Evolutionary conservation across 805 yeast genomes (phyloP).

Genomic region (Spathaspora passalidarum): DNA sequence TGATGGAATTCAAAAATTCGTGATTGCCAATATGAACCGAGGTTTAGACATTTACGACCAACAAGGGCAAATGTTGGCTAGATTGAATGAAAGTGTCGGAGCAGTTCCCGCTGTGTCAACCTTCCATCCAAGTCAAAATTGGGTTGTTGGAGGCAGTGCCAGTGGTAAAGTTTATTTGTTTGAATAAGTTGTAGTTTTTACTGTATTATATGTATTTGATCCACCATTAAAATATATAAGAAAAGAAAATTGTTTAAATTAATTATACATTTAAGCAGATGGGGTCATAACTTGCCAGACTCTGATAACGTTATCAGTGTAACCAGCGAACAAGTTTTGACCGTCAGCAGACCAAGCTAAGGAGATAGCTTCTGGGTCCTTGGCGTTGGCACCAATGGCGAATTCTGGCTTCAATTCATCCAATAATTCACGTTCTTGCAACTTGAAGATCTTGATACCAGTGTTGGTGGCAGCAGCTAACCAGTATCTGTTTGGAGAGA

Average conservation of each 20-base stretch:
- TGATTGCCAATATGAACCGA: constrained; percentile 90
- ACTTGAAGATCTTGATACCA: constrained; percentile 97
- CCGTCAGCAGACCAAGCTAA: constrained; percentile 99
- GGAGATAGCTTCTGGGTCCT: constrained; percentile 97
- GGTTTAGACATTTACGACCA: constrained; percentile 79
- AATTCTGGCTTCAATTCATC: constrained; percentile 99
- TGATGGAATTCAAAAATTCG: constrained; percentile 77
- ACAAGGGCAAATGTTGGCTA: constrained; percentile 75
- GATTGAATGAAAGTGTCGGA: constrained; percentile 64
- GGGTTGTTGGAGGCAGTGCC: constrained; percentile 93
- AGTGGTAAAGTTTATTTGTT: constrained; percentile 82
- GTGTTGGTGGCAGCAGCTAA: constrained; percentile 98
- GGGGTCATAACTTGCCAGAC: constrained; percentile 99
- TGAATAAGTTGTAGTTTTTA: constrained; percentile 16
- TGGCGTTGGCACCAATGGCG: constrained; percentile 80
- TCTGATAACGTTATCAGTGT: constrained; percentile 99
- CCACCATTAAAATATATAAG: constrained; percentile 1
- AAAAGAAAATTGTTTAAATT: neutral
- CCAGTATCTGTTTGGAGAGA: constrained; percentile 99
- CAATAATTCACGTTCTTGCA: constrained; percentile 89
- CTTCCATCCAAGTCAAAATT: constrained; percentile 82
- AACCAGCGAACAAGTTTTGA: constrained; percentile 99
- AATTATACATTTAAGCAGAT: constrained; percentile 34
- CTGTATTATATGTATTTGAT: constrained; percentile 2
- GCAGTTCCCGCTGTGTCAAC: constrained; percentile 91